A percentile compares a stretch with the other conserved stretches of the same genome.
Conservation (phyloP, 805 yeast species). For the Ogataea ganodermae region DNA sequence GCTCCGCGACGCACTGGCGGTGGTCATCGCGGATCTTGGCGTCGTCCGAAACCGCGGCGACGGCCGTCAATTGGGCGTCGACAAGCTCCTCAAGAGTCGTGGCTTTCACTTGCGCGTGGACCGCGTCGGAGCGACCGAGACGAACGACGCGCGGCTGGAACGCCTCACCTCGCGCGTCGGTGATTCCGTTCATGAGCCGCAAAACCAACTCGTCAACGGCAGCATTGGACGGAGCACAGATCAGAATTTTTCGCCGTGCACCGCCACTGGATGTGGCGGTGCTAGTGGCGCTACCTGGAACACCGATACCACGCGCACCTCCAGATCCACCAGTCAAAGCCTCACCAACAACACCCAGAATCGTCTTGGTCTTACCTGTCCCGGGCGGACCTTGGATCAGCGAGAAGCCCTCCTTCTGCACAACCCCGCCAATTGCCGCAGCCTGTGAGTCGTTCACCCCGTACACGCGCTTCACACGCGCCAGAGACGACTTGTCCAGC, state of each 20-base stretch:
- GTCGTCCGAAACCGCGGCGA: constrained; percentile 42
- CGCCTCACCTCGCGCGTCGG: constrained; percentile 51
- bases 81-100: constrained; percentile 84
- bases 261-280: constrained; percentile 7
- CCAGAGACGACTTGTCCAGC: constrained; percentile 41
- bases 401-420: constrained; percentile 71
- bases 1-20: constrained; percentile 53
- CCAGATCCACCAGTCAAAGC: constrained; percentile 49
- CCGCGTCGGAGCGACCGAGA: constrained; percentile 86
- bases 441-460: constrained; percentile 89
- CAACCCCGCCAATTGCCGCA: constrained; percentile 76
- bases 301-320: not conserved
- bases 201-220: constrained; percentile 95
- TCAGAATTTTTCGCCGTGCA: constrained; percentile 58
- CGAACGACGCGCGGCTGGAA: constrained; percentile 75
- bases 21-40: constrained; percentile 51
- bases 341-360: constrained; percentile 86
- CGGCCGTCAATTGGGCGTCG: constrained; percentile 54
- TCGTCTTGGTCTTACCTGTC: constrained; percentile 97
- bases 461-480: constrained; percentile 47
- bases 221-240: constrained; percentile 99
- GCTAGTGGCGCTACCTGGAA: not conserved
- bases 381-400: constrained; percentile 99
- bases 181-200: constrained; percentile 75
- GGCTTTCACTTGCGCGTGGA: constrained; percentile 78